A percentile compares a stretch with the other conserved stretches of the same genome.
Evolutionary conservation across 2,329 filamentous ascomycete species (phyloP).

Genomic region (Aspergillus pseudotamarii): DNA sequence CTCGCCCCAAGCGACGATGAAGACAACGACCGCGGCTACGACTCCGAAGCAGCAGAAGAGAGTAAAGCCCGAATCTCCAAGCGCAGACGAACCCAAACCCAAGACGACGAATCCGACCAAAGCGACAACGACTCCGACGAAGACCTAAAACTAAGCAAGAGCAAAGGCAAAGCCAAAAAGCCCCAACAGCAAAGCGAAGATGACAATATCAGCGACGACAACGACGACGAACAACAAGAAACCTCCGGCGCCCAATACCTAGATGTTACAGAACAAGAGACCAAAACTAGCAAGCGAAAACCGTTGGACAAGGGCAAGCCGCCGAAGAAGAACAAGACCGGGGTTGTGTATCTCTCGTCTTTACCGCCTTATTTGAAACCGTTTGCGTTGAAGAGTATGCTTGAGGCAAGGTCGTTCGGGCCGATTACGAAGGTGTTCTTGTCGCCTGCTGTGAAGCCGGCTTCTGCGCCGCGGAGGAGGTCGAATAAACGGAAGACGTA

Average conservation of each 20-base stretch:
- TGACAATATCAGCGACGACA: conserved; percentile 13
- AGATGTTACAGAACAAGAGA: conserved; percentile 13
- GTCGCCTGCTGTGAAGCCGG: conserved; percentile 37
- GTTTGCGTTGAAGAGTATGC: conserved; percentile 46
- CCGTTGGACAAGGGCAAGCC: conserved; percentile 22
- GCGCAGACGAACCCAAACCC: conserved; percentile 21
- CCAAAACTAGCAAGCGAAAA: conserved; percentile 19
- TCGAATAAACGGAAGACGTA: conserved; percentile 48
- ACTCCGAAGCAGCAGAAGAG: conserved; percentile 48
- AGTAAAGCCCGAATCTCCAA: conserved; percentile 42
- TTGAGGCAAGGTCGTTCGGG: conserved; percentile 44
- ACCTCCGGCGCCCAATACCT: conserved; percentile 17
- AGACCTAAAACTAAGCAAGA: conserved; percentile 14
- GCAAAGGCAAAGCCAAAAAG: conserved; percentile 15
- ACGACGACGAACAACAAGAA: conserved; percentile 11
- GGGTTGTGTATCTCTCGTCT: conserved; percentile 50
- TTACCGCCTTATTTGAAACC: conserved; percentile 52
- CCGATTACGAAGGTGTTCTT: conserved; percentile 50
- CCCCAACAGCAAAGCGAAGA: conserved; percentile 11
- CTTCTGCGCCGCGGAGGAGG: conserved; percentile 25
- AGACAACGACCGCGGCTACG: conserved; percentile 45
- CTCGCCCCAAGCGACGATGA: conserved; percentile 42
- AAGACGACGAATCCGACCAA: conserved; percentile 17
- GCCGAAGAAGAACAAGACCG: conserved; percentile 38
- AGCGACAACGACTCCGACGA: conserved; percentile 7